These are phyloP conservation scores for Sarcodon aspratus DNA, from an alignment of 768 basidiomycete genomes.

Conservation along the genomic window DNA sequence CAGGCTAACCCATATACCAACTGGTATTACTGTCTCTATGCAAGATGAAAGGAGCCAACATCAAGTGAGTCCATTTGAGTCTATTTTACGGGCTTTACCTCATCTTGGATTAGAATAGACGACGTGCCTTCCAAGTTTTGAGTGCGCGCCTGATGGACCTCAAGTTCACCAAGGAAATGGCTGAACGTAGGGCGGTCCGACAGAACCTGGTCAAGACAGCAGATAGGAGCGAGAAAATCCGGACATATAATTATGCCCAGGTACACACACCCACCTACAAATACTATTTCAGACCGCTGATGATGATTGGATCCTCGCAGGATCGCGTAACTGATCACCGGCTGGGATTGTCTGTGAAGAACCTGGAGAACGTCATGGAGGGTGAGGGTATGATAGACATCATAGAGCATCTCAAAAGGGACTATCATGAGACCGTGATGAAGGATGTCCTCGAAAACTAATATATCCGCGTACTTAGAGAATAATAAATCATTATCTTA, in stretches of 20 bases:
- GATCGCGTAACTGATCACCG: constrained; percentile 92
- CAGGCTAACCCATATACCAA: constrained; percentile 83
- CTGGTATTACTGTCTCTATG: constrained; percentile 93
- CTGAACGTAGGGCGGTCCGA: constrained; percentile 56
- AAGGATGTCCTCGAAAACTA: constrained; percentile 9
- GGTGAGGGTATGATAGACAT: constrained; percentile 51
- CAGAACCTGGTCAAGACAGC: constrained; percentile 68
- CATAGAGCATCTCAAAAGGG: constrained; percentile 40
- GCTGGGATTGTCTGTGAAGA: constrained; percentile 65
- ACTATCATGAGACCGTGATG: constrained; percentile 14
- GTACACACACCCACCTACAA: constrained; percentile 18
- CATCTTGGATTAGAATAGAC: constrained; percentile 57
- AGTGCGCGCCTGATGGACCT: constrained; percentile 76
- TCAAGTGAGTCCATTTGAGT: constrained; percentile 38
- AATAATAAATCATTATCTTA: too few species aligned
- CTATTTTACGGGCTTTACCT: neutral
- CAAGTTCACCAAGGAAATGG: constrained; percentile 60
- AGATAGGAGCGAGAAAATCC: constrained; percentile 87
- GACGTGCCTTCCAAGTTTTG: constrained; percentile 88
- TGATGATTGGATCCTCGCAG: constrained; percentile 21
- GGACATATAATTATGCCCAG: constrained; percentile 94
- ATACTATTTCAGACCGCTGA: too few species aligned
- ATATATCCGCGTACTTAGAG: neutral
- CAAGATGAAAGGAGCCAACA: constrained; percentile 97
- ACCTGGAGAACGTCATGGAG: constrained; percentile 53